phyloP scores from a whole-genome alignment of 2,329 filamentous ascomycete species.

The Coniochaeta prunicola region DNA sequence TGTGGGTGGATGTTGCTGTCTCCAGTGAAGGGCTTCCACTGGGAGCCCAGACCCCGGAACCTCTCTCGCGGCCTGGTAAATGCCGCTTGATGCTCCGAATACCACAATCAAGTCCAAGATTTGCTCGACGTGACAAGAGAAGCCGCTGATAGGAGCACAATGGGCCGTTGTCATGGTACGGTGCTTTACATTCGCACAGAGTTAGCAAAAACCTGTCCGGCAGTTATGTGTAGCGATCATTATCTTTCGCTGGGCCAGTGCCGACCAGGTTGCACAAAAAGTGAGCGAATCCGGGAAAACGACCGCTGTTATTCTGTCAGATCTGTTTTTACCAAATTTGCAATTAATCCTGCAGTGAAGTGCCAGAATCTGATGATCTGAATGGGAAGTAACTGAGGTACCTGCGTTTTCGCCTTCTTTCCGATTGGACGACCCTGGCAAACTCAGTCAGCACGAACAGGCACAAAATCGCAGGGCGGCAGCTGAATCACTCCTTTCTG shows the following conservation, averaged over 20 bases:
- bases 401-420: not conserved
- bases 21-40: not conserved
- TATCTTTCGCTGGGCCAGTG: not conserved
- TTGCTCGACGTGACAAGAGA: not conserved
- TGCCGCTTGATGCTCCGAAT: not conserved
- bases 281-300: not conserved
- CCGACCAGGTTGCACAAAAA: not conserved
- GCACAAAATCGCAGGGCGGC: not conserved
- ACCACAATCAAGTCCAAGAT: not conserved
- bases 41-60: not conserved
- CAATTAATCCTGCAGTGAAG: not conserved
- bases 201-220: not conserved
- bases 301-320: not conserved
- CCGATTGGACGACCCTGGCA: not conserved
- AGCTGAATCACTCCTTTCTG: no score
- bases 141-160: not conserved
- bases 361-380: not conserved
- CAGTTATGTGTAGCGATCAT: not conserved
- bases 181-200: not conserved
- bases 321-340: not conserved
- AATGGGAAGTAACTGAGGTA: not conserved
- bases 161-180: not conserved
- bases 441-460: not conserved
- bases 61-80: no score
- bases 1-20: not conserved